A percentile compares a stretch with the other conserved stretches of the same genome.
Conservation (phyloP, 176 grass and related monocot genomes). For the Eleusine coracana region DNA sequence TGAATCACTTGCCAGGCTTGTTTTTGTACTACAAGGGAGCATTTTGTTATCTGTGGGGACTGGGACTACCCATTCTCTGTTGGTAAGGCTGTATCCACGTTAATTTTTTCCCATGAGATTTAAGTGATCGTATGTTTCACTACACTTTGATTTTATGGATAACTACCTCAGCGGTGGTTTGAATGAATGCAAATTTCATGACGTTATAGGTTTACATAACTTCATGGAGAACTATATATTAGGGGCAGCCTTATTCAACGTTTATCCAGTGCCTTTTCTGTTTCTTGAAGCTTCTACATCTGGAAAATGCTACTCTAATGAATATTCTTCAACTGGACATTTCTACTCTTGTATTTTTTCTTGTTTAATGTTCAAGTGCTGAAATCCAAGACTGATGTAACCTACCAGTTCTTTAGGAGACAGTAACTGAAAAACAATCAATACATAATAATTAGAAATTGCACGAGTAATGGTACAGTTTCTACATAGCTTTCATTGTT, state of each 20-base stretch:
- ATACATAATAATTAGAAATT: background rate
- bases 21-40: constrained; percentile 85
- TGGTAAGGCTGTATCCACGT: constrained; percentile 59
- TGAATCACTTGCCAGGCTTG: constrained; percentile 63
- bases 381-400: background rate
- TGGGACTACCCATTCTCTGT: constrained; percentile 52
- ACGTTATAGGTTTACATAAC: constrained; percentile 4
- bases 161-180: background rate
- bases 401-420: background rate
- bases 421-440: background rate
- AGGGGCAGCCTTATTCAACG: background rate
- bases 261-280: background rate
- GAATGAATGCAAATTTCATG: constrained; percentile 21
- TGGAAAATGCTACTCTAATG: constrained; percentile 16
- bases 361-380: too few species aligned
- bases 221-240: constrained; percentile 15
- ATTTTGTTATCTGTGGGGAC: constrained; percentile 55
- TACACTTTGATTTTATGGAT: background rate
- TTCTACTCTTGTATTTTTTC: background rate
- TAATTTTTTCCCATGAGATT: constrained; percentile 10
- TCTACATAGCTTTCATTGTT: constrained; percentile 3
- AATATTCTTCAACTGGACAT: constrained; percentile 11
- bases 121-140: background rate
- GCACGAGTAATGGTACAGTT: background rate
- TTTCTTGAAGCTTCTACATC: constrained; percentile 8